Evolutionary conservation across 352 stramenopile species (phyloP), one percentile per base, ranked within the genome.

Genomic region (Pythium folliculosum): DNA sequence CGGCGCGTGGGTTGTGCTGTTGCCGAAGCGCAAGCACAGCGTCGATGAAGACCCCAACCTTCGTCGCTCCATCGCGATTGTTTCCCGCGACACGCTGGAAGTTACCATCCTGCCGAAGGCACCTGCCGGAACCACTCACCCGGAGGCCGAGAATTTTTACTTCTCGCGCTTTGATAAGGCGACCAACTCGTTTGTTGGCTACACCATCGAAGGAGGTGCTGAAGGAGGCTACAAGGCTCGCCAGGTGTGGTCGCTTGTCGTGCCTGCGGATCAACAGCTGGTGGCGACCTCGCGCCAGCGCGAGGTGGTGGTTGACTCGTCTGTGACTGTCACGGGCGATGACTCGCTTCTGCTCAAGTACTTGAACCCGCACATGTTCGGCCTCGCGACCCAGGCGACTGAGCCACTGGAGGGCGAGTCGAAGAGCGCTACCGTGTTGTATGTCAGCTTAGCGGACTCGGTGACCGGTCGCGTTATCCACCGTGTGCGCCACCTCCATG

Each of bases 311-410:
- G 75, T 94, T 10, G 85, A 94, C 63, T 93, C 84, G 25, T 77
- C 84, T 0, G 85, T 95, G 51, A 94, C 84, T 3, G 88, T 95
- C 45, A 91, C 84, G 3, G 97, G 97, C 54, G 97, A 99, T 73
- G 95, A 99, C 73, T 98, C 96, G 43, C 74, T 99, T 25, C 73
- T 99, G 32, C 78, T 99, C 55, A 99, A 99, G 78, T 99, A 99
- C 76, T 70, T 99, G 44, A 99, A 99, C 77, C 96, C 97, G 38
- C 96, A 99, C 71, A 78, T 99, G 54, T 90, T 96, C 47, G 91
- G 94, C 1, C 67, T 99, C 47, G 85, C 96, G 16, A 98, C 95
- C 9, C 73, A 97, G 48, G 67, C 79, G 8, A 78, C 67, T 4
- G 85, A 94, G 58, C 38, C 57, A 32, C 63, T 77, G 8, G 72